Base-by-base conservation (phyloP, 345 rosid species). In the Camelina neglecta region DNA sequence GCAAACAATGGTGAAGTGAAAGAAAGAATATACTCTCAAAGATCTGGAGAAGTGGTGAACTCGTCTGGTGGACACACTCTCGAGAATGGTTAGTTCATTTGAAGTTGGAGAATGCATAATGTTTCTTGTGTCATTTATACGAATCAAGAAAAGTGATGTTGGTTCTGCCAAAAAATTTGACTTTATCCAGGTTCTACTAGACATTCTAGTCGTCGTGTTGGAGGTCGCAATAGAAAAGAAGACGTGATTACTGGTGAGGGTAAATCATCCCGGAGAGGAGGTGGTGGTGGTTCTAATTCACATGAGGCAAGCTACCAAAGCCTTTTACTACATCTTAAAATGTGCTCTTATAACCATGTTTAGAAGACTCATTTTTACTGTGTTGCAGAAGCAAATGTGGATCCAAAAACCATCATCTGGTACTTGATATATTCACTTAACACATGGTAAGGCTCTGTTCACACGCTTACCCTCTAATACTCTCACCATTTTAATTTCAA, bases 341-440 rank as follows among this genome's bases (percentile, higher is more conserved):
- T 53, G 4, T 69, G n/a, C 65, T 62, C 72, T 56, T 44, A 41
- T 39, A 36, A 63, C 31, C 39, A 41, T 64, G 56, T 79, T 45
- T 69, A 29, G 38, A 66, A 58, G 6, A 21, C 69, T 72, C 60
- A 13, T n/a, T 53, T 63, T 44, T n/a, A 42, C 77, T 72, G 55
- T 74, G 50, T 67, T 66, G 73, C 91, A 91, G 97, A 91, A 89
- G 84, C 95, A 89, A 71, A 88, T 84, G 65, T 91, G 97, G 97
- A 84, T 91, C 75, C 97, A 89, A 75, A 91, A 89, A 71, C 75
- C 95, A 59, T 70, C 89, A 60, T 81, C 89, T 5, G 93, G 88
- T 62, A 82, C 90, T 59, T 90, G 85, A 85, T 60, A 50, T 54
- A 64, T 68, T 69, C 73, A 71, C 60, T 68, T 69, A 10, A 73